phyloP scores from a whole-genome alignment of 139 green algal species.

The Coccomyxa sp. region DNA sequence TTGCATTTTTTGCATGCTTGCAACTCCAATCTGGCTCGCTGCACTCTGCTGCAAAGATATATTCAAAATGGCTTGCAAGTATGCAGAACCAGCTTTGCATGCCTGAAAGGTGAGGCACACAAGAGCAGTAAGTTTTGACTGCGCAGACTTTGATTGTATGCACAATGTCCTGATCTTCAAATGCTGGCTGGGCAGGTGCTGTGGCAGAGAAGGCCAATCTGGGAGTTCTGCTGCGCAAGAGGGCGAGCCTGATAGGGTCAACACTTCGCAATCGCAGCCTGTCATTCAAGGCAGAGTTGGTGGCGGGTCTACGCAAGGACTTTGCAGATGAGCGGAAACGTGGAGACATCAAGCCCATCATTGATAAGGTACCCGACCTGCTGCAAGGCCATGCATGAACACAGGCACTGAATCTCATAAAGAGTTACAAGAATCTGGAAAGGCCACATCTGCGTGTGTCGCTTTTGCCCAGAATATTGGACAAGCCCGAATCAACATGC shows the following conservation, averaged over 20 bases:
- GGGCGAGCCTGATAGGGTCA: neutral
- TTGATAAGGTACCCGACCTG: neutral
- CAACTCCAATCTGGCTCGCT: neutral
- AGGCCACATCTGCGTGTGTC: too few species aligned
- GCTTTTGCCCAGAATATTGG: too few species aligned
- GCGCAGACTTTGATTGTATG: too few species aligned
- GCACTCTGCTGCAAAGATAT: neutral
- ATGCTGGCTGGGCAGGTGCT: neutral
- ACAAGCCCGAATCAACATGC: too few species aligned
- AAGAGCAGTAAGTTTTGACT: too few species aligned
- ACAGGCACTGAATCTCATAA: neutral
- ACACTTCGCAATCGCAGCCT: neutral
- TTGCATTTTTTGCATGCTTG: neutral
- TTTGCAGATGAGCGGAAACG: neutral
- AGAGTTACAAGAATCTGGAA: too few species aligned
- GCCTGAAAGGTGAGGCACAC: neutral
- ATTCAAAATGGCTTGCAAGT: neutral
- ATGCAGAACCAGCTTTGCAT: neutral
- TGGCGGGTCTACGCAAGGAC: neutral
- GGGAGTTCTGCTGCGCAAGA: neutral
- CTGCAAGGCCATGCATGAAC: neutral
- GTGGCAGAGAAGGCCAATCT: neutral
- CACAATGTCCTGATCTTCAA: too few species aligned
- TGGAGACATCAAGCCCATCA: neutral
- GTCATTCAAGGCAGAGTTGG: constrained; percentile 2